Evolutionary conservation across 2,329 filamentous ascomycete species (phyloP), one percentile per base, ranked within the genome.

Genomic region (Akanthomyces uredinophilus): DNA sequence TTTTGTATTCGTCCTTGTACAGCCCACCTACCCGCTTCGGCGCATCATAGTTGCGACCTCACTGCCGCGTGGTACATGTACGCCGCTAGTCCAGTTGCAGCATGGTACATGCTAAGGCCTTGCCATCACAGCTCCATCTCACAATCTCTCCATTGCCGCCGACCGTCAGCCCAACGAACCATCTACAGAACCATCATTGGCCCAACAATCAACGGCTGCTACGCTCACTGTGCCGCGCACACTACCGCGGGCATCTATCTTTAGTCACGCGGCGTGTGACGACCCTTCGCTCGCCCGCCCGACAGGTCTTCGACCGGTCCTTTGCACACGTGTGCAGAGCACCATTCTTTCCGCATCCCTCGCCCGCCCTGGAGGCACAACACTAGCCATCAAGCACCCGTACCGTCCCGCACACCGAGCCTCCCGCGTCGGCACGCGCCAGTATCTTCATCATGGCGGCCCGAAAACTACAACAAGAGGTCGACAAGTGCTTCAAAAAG

Each of bases 401-500:
- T 57, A 47, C 54, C 47, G 24, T 39, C 18, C 54, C 29, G 29
- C 37, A n/a, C 37, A 6, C 13, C 20, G 14, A 56, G 32, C 18
- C 35, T 51, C 20, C 46, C 46, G 46, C 46, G 32, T 27, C 60
- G 46, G 37, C 22, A 18, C 47, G 46, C 39, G 43, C 14, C 61
- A 59, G 62, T 47, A 22, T 66, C 69, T 65, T 67, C 78, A 83
- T 76, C 71, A 99, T 99, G 95, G 92, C 95, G 70, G 91, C 91
- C 75, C 87, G 95, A 76, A 99, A 99, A 83, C 85, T 96, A 70
- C 91, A 95, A 77, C 93, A 98, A 80, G 95, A 99, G 81, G 94
- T 98, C 71, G 95, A 99, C 74, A 96, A 97, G 81, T 96, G 92
- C 85, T 98, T 97, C 87, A 99, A 99, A 80, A 96, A 96, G 83